phyloP scores from a whole-genome alignment of 2,329 filamentous ascomycete genomes.

The Rutstroemia sp. region DNA sequence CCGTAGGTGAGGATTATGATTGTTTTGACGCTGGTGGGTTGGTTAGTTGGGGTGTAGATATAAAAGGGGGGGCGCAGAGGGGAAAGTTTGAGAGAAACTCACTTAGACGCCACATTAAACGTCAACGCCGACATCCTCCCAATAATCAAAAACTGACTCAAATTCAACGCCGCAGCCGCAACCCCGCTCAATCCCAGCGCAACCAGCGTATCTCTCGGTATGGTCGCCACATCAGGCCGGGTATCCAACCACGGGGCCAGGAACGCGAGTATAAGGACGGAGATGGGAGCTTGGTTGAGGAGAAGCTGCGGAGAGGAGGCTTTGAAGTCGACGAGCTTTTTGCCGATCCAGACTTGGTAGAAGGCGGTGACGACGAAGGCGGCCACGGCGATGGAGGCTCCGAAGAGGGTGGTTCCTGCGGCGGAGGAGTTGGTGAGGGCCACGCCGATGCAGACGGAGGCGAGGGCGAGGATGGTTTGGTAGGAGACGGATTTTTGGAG shows the following conservation, averaged over 20 bases:
- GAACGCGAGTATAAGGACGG: slow-evolving; percentile 35
- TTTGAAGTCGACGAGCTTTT: slow-evolving; percentile 38
- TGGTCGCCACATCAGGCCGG: slow-evolving; percentile 17
- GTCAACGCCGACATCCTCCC: slow-evolving; percentile 27
- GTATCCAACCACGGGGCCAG: slow-evolving; percentile 38
- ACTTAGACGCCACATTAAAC: slow-evolving; percentile 28
- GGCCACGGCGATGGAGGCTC: slow-evolving; percentile 35
- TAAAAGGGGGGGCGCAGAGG: too few relatives aligned
- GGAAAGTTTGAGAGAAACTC: slow-evolving; percentile 9
- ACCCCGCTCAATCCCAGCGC: slow-evolving; percentile 35
- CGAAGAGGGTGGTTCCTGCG: slow-evolving; percentile 33
- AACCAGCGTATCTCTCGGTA: slow-evolving; percentile 35
- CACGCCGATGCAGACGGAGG: slow-evolving; percentile 37
- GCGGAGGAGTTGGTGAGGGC: slow-evolving; percentile 36
- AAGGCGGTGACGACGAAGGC: slow-evolving; percentile 39
- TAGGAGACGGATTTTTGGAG: slow-evolving; percentile 35
- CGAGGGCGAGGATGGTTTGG: slow-evolving; percentile 34
- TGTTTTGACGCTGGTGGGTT: slow-evolving; percentile 35
- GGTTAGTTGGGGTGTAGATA: slow-evolving; percentile 6
- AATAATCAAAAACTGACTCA: slow-evolving; percentile 35
- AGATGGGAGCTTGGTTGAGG: slow-evolving; percentile 39
- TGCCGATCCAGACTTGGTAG: slow-evolving; percentile 42
- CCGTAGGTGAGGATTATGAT: slow-evolving; percentile 38
- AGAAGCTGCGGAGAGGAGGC: slow-evolving; percentile 38
- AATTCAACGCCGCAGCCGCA: slow-evolving; percentile 33